Conservation (phyloP, 1,284 basidiomycete species). For the Neonothopanus nambi region DNA sequence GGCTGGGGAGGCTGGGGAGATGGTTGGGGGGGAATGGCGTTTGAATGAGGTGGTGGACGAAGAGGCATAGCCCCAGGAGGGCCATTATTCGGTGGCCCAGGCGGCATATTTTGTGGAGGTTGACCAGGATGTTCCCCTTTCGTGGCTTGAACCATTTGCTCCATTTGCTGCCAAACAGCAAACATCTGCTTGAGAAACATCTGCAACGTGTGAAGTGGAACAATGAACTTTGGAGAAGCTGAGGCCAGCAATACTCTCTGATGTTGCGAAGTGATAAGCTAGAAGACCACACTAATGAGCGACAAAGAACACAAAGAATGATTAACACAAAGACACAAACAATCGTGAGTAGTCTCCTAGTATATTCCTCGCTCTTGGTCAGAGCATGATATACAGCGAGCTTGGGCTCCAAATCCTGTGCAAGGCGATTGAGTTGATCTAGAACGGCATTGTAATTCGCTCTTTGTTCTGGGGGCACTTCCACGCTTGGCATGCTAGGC, state of each 20-base stretch:
- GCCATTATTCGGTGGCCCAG: not conserved
- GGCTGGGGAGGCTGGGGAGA: slow-evolving; percentile 13
- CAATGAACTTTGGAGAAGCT: slow-evolving; percentile 50
- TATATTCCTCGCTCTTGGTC: slow-evolving; percentile 43
- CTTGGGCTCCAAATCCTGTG: slow-evolving; percentile 48
- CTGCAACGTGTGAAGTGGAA: slow-evolving; percentile 44
- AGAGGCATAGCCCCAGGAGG: not conserved
- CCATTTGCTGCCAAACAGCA: slow-evolving; percentile 41
- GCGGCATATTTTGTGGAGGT: not conserved
- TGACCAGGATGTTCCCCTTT: slow-evolving; percentile 23
- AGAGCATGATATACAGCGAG: slow-evolving; percentile 48
- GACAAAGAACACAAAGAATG: slow-evolving; percentile 15
- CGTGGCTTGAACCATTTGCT: slow-evolving; percentile 20
- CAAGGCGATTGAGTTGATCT: slow-evolving; percentile 45
- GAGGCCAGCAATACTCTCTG: slow-evolving; percentile 50
- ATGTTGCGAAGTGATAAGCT: slow-evolving; percentile 53
- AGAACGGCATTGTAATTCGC: slow-evolving; percentile 50
- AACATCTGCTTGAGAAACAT: slow-evolving; percentile 48
- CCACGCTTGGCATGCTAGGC: slow-evolving; percentile 30
- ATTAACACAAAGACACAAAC: slow-evolving; percentile 43
- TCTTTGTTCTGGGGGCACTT: slow-evolving; percentile 53
- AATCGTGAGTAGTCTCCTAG: slow-evolving; percentile 51
- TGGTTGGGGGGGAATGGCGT: slow-evolving; percentile 2
- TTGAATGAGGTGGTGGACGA: slow-evolving; percentile 14
- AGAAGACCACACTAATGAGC: slow-evolving; percentile 11